Evolutionary conservation across 768 basidiomycete genomes (phyloP), one percentile per base, ranked within the genome.

Genomic region (Auriculariales sp.): DNA sequence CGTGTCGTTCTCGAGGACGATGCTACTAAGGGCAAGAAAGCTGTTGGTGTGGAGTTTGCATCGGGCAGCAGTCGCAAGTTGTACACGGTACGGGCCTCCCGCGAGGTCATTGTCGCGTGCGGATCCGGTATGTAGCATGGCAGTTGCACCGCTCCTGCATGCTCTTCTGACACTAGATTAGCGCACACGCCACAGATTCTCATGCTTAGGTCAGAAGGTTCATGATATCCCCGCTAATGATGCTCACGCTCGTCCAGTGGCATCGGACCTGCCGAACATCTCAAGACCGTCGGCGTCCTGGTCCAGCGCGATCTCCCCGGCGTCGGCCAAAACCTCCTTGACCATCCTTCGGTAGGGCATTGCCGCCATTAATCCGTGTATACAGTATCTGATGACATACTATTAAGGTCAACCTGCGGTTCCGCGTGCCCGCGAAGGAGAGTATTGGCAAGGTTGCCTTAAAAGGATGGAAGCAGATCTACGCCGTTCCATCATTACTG

Each of bases 301-400:
- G 63, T 79, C 28, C 64, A 80, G 17, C 58, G 75, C 4, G 77
- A 88, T 55, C 72, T 83, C 2, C 80, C 83, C 0, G 79, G 79
- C 10, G 86, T 92, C 17, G 89, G 89, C 12, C 66, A 72, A 7
- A 72, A 88, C 59, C 71, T 91, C 15, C 66, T 73, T 39, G 88
- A 91, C 58, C 88, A 90, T 56, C 68, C 71, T 3, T 68, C 71
- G 12, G 69, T 55, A 24, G 4, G 39, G 9, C 31, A 9, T 32
- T 7, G 7, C 15, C 31, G 7, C 9, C 15, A 15, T 32, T 15
- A 7, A 15, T 32, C 31, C 31, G 9, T 32, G 31, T 32, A 7
- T 32, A 7, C 7, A 32, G 31, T 32, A 32, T 32, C 31, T 32
- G 9, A 32, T 15, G 7, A 15, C 31, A 32, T 9, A 9, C 9